Percentiles rank a stretch among this genome's conserved stretches.
These are phyloP conservation scores for Cercospora nicotianae DNA, from an alignment of 2,329 filamentous ascomycete species.

Conservation along the genomic window DNA sequence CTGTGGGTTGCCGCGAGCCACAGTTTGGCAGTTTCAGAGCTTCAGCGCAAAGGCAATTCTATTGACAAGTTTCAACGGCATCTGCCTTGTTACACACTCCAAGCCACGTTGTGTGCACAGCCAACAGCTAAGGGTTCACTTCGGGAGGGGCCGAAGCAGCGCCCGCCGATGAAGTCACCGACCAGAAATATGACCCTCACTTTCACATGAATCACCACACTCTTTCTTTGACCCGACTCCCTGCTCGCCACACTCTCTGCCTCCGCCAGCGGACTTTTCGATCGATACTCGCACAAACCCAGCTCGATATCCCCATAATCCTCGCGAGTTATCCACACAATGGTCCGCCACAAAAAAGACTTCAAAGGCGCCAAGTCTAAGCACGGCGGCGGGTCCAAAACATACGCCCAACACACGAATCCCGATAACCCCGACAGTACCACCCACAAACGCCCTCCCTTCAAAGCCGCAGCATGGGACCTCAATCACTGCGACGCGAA, in stretches of 20 bases:
- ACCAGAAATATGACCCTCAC: not conserved
- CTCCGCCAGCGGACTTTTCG: not conserved
- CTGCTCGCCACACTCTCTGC: not conserved
- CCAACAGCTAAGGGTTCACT: not conserved
- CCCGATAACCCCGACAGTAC: constrained; percentile 26
- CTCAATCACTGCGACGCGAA: constrained; percentile 97
- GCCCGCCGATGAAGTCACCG: constrained; percentile 3
- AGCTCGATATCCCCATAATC: not conserved
- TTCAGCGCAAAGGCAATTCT: not conserved
- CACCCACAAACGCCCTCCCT: constrained; percentile 52
- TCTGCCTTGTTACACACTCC: not conserved
- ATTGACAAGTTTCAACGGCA: not conserved
- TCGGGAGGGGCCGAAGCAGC: not conserved
- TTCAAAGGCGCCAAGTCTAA: constrained; percentile 56
- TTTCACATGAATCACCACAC: not conserved
- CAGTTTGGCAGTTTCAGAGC: constrained; percentile 3
- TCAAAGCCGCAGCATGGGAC: constrained; percentile 97
- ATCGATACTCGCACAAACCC: not conserved
- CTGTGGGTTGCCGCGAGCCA: not conserved
- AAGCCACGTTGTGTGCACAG: constrained; percentile 7
- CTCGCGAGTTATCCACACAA: not conserved
- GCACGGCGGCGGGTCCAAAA: constrained; percentile 59
- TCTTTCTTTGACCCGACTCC: not conserved
- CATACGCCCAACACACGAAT: constrained; percentile 36
- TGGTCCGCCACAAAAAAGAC: constrained; percentile 85